Conservation (phyloP, 768 basidiomycete species). For the Collybia sordida region DNA sequence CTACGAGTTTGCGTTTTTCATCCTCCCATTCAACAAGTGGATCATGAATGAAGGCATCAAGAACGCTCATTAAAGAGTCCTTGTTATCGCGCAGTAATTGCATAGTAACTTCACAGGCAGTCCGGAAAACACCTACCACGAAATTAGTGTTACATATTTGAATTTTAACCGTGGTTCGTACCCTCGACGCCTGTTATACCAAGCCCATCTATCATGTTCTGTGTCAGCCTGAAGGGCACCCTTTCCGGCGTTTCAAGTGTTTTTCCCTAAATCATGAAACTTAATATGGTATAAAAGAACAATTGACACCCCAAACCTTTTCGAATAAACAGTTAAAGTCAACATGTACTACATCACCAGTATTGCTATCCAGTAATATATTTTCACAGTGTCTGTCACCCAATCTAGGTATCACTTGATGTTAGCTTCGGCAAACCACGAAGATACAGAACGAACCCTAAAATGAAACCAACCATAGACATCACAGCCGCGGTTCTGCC, state of each 20-base stretch:
- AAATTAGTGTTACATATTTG: neutral
- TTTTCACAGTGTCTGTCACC: constrained; percentile 98
- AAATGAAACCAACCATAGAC: constrained; percentile 97
- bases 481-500: constrained; percentile 92
- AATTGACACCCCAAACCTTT: constrained; percentile 51
- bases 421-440: neutral
- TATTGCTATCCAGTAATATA: constrained; percentile 85
- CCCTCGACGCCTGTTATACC: constrained; percentile 95
- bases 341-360: constrained; percentile 92
- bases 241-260: constrained; percentile 84
- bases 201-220: constrained; percentile 88
- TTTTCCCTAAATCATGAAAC: constrained; percentile 52
- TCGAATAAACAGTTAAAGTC: constrained; percentile 99
- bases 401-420: constrained; percentile 68
- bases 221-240: constrained; percentile 93
- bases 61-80: constrained; percentile 90
- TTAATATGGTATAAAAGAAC: neutral
- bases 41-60: constrained; percentile 97
- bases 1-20: constrained; percentile 66
- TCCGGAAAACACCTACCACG: constrained; percentile 76
- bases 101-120: constrained; percentile 89
- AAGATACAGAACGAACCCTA: constrained; percentile 61
- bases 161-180: constrained; percentile 18
- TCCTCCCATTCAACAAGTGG: constrained; percentile 96
- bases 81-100: constrained; percentile 85